Evolutionary conservation across 2,329 filamentous ascomycete genomes (phyloP).

Genomic region (Aspergillus persii): DNA sequence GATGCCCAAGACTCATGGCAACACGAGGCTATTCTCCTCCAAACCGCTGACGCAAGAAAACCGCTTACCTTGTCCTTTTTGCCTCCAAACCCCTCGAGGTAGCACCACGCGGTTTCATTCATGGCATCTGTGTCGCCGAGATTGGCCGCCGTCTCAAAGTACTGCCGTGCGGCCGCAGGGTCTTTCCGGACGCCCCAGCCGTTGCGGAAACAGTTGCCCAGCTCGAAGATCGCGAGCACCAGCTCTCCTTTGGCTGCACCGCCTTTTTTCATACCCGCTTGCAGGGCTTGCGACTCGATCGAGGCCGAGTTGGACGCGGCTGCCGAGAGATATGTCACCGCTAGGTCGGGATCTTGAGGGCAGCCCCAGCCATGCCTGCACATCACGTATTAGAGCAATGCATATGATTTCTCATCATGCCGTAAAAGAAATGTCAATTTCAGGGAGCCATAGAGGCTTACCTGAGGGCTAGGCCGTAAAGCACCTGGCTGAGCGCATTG

Average conservation of each 20-base stretch:
- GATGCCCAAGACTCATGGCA: conserved; percentile 27
- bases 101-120: conserved; percentile 97
- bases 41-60: not conserved
- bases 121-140: conserved; percentile 95
- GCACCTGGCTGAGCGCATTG: conserved; percentile 90
- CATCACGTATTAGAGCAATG: not conserved
- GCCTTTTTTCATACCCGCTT: conserved; percentile 86
- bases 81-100: conserved; percentile 91
- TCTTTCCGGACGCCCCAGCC: conserved; percentile 92
- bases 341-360: conserved; percentile 65
- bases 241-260: conserved; percentile 94
- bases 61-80: conserved; percentile 96
- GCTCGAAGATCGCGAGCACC: conserved; percentile 91
- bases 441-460: conserved; percentile 42
- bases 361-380: conserved; percentile 90
- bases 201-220: conserved; percentile 74
- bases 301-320: conserved; percentile 87
- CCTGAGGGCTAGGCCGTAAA: conserved; percentile 89
- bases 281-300: conserved; percentile 80
- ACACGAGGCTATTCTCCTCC: not conserved
- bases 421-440: not conserved
- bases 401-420: not conserved
- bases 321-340: conserved; percentile 79
- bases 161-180: conserved; percentile 78
- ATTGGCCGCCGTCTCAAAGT: conserved; percentile 97